phyloP scores from a whole-genome alignment of 257 asterid species.

The Voacanga thouarsii region DNA sequence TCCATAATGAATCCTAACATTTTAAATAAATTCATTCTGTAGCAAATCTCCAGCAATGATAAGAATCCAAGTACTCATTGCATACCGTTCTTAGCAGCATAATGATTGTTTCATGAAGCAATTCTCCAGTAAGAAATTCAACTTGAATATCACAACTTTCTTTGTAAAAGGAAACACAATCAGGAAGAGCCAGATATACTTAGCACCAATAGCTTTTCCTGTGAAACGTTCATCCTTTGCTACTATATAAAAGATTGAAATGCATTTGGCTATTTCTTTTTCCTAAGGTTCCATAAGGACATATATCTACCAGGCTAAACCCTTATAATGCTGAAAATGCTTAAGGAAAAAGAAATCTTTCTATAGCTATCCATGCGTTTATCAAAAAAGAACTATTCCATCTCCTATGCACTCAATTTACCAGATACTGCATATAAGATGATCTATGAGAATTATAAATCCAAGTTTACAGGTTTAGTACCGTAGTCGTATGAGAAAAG shows the following conservation, averaged over 20 bases:
- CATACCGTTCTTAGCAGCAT: background rate
- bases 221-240: background rate
- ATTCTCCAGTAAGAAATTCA: background rate
- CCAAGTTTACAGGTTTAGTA: background rate
- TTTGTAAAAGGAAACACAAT: background rate
- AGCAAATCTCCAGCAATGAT: conserved; percentile 4
- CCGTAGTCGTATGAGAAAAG: background rate
- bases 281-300: background rate
- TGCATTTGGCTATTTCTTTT: background rate
- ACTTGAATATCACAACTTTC: background rate
- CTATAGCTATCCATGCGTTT: background rate
- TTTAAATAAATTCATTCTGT: background rate
- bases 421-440: background rate
- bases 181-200: background rate
- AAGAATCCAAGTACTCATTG: background rate
- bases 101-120: background rate
- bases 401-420: background rate
- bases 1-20: background rate
- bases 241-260: background rate
- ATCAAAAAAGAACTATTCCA: background rate
- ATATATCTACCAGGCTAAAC: background rate
- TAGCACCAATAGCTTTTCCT: background rate
- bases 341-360: background rate
- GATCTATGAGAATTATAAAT: background rate
- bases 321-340: background rate